A percentile compares a stretch with the other conserved stretches of the same genome.
Conservation (phyloP, 345 rosid species). For the Syzygium aromaticum region DNA sequence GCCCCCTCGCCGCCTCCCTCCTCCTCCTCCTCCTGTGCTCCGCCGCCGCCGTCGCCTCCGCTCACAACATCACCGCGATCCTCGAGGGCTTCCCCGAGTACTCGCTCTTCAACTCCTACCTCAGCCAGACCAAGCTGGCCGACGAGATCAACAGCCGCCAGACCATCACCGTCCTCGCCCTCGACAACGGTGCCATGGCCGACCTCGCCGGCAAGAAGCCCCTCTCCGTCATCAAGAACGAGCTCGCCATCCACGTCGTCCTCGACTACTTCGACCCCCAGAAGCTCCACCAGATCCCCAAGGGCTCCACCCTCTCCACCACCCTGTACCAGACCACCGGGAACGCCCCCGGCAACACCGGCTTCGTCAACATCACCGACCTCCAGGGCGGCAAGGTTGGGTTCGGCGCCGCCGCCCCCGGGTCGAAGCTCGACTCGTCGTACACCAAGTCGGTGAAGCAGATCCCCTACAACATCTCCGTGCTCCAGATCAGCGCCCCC, state of each 20-base stretch:
- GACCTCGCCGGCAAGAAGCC: conserved; percentile 55
- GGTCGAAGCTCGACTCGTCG: conserved; percentile 71
- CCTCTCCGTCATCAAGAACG: conserved; percentile 64
- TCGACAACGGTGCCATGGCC: conserved; percentile 76
- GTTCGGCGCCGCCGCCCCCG: conserved; percentile 72
- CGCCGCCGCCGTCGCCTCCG: conserved; percentile 12
- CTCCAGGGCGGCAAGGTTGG: conserved; percentile 80
- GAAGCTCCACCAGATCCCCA: conserved; percentile 74
- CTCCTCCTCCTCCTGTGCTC: conserved; percentile 19
- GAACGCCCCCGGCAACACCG: conserved; percentile 68
- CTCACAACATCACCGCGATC: conserved; percentile 74
- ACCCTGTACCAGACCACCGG: conserved; percentile 97
- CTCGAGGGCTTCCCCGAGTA: conserved; percentile 57
- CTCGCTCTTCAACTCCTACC: conserved; percentile 67
- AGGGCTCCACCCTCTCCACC: conserved; percentile 64
- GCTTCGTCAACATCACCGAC: conserved; percentile 85
- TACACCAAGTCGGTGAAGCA: conserved; percentile 69
- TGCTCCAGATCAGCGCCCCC: conserved; percentile 58
- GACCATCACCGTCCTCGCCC: conserved; percentile 69
- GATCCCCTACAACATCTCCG: conserved; percentile 77
- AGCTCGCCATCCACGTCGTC: conserved; percentile 61
- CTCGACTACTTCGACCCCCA: conserved; percentile 77
- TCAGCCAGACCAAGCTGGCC: conserved; percentile 63
- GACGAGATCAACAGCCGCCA: conserved; percentile 88
- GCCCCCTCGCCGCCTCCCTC: conserved; percentile 10